These are phyloP conservation scores for Penicillium sp. DNA, from an alignment of 2,329 filamentous ascomycete genomes.

Conservation along the genomic window DNA sequence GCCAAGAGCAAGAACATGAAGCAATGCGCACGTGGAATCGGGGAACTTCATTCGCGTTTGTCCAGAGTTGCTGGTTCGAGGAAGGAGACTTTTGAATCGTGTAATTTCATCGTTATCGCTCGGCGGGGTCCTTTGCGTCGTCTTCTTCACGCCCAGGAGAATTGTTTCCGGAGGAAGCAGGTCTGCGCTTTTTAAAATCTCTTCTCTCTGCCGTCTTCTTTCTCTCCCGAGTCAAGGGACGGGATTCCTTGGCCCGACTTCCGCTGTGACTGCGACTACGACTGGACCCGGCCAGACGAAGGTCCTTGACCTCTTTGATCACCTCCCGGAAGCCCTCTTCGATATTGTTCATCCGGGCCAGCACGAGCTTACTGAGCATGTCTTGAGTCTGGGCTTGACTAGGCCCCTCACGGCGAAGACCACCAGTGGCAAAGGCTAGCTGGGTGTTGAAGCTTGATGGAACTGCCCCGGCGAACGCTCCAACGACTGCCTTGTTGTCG, in stretches of 20 bases:
- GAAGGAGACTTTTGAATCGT: no score
- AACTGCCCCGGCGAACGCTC: constrained; percentile 57
- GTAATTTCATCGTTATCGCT: no score
- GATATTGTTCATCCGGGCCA: constrained; percentile 86
- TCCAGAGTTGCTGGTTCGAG: not conserved
- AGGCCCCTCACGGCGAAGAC: constrained; percentile 43
- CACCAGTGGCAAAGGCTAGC: constrained; percentile 66
- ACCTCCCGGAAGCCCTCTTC: constrained; percentile 87
- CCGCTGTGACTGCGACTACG: constrained; percentile 28
- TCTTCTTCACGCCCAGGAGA: constrained; percentile 13
- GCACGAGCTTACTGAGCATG: constrained; percentile 71
- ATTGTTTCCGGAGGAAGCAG: constrained; percentile 10
- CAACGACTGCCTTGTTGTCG: constrained; percentile 54
- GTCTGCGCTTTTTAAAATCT: constrained; percentile 16
- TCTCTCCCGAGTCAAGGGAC: constrained; percentile 18
- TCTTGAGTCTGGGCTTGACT: constrained; percentile 58
- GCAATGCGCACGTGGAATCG: no score
- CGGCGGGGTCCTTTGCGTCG: constrained; percentile 6
- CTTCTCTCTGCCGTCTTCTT: constrained; percentile 25
- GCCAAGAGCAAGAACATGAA: no score
- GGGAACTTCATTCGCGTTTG: not conserved
- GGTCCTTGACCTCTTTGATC: constrained; percentile 68
- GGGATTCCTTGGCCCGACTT: constrained; percentile 24
- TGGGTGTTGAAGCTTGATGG: constrained; percentile 76
- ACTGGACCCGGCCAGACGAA: constrained; percentile 42